Evolutionary conservation across 768 basidiomycete genomes (phyloP), one percentile per base, ranked within the genome.

Genomic region (Pisolithus tinctorius): DNA sequence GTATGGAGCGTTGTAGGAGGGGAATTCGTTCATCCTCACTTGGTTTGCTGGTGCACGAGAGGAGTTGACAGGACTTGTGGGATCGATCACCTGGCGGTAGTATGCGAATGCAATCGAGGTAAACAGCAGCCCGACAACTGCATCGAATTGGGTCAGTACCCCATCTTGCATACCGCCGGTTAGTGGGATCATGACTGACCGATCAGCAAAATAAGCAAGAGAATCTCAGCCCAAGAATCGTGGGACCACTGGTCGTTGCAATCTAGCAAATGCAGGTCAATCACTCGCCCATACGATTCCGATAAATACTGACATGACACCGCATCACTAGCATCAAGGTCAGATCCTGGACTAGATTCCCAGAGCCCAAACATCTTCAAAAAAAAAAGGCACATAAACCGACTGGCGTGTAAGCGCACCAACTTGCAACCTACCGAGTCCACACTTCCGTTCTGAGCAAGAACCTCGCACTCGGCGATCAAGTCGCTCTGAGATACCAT

Each of bases 51-150:
- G 82, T n/a, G 63, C 46, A 39, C 81, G 80, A 11, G 68, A 60
- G 39, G 73, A 58, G 62, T 84, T 83, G 48, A 69, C 76, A 37
- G 74, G 65, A 55, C 79, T 79, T 3, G 76, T 65, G 1, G 90
- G 89, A 64, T 90, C 84, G 31, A 83, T 75, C 1, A 82, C 61
- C 67, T 93, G 90, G 25, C 84, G 83, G 61, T 86, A 82, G 71
- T 83, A 93, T 13, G 76, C 73, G 63, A 85, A 86, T 2, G 83
- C 79, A 57, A 88, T 59, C 45, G 75, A 55, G n/a, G 79, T 76
- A 73, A 90, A 88, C 53, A 91, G 63, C 36, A 72, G 57, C 41
- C 76, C 73, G 44, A 86, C 58, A 45, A 81, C 83, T 87, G 58
- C 2, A 27, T 0, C 20, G n/a, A 25, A 52, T 13, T 17, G 29